Percentiles rank a stretch among this genome's conserved stretches.
Conservation (phyloP, 1,139 yeast species). For the Torulaspora globosa region DNA sequence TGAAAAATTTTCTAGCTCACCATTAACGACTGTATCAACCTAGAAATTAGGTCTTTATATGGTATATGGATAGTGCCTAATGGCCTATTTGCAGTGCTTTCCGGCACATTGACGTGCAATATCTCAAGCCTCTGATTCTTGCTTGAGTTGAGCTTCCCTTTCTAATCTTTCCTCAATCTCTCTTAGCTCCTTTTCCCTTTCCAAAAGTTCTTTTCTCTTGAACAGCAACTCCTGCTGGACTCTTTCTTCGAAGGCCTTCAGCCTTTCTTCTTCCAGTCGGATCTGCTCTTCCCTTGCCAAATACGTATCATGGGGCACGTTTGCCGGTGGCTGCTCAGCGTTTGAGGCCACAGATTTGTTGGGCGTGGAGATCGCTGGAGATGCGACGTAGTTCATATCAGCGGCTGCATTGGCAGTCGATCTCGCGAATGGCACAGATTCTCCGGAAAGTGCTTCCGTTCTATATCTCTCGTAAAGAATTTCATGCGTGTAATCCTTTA, state of each 20-base stretch:
- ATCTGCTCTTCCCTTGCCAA: constrained; percentile 75
- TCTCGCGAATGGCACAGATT: constrained; percentile 22
- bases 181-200: constrained; percentile 82
- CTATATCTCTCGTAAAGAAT: constrained; percentile 88
- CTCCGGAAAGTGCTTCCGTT: constrained; percentile 75
- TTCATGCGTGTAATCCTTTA: constrained; percentile 91
- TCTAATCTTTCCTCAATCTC: constrained; percentile 75
- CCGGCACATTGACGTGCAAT: constrained; percentile 2
- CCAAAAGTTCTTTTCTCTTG: constrained; percentile 78
- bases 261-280: constrained; percentile 72
- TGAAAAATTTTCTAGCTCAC: constrained; percentile 1
- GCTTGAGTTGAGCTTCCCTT: constrained; percentile 41
- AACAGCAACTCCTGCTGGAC: constrained; percentile 85
- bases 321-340: constrained; percentile 4
- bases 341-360: constrained; percentile 7
- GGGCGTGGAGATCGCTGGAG: constrained; percentile 12
- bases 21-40: not conserved
- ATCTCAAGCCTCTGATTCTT: constrained; percentile 17
- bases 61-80: not conserved
- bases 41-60: not conserved
- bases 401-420: constrained; percentile 11
- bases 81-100: not conserved
- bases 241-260: constrained; percentile 74
- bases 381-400: constrained; percentile 16
- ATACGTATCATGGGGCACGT: constrained; percentile 42